Conservation (phyloP, 2,329 filamentous ascomycete genomes). For the Aspergillus neoniger region DNA sequence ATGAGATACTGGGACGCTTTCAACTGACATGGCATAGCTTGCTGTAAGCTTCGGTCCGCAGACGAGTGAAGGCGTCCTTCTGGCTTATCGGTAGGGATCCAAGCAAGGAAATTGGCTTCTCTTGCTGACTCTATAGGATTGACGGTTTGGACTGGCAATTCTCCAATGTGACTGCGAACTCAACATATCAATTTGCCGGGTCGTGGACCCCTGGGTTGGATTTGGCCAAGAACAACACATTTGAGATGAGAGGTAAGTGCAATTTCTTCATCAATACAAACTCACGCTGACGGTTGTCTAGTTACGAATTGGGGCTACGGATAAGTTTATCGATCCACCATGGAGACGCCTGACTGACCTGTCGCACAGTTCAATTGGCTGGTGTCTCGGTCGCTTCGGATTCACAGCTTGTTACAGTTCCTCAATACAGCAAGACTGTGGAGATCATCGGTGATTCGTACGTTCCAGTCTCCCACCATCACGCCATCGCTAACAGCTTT, state of each 20-base stretch:
- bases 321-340: conserved; percentile 26
- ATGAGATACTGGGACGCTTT: not conserved
- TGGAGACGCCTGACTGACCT: conserved; percentile 17
- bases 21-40: conserved; percentile 31
- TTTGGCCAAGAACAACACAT: conserved; percentile 50
- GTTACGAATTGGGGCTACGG: conserved; percentile 65
- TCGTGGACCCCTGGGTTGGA: conserved; percentile 49
- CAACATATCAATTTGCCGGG: conserved; percentile 59
- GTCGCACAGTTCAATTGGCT: conserved; percentile 53
- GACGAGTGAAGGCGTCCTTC: conserved; percentile 53
- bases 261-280: not conserved
- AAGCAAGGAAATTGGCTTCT: no score
- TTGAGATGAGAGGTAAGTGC: conserved; percentile 54
- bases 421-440: conserved; percentile 39
- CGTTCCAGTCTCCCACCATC: conserved; percentile 13
- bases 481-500: conserved; percentile 49
- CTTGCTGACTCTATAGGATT: conserved; percentile 42
- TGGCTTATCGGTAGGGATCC: conserved; percentile 51
- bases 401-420: conserved; percentile 49
- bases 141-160: conserved; percentile 62
- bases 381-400: conserved; percentile 53
- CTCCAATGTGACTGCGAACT: conserved; percentile 60
- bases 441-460: conserved; percentile 50
- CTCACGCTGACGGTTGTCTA: not conserved
- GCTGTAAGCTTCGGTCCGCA: conserved; percentile 57